Evolutionary conservation across 352 stramenopile species (phyloP), one percentile per base, ranked within the genome.

Genomic region (Phytophthora sansomeana): DNA sequence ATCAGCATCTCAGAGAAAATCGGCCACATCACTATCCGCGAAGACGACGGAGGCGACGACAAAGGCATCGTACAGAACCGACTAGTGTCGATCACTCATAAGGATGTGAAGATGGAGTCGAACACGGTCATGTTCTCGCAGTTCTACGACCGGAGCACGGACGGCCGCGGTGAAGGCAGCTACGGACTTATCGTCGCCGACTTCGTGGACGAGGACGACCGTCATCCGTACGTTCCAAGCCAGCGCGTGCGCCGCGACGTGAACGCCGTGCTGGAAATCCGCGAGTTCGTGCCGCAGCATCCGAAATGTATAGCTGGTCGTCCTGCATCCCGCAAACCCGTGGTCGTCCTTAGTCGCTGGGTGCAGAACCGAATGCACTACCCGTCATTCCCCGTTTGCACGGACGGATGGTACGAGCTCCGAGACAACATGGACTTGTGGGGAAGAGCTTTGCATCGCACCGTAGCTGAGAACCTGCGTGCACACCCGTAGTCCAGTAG

Each of bases 1-100:
- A 86, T 90, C 63, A 88, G 66, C 30, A 77, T 87, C 55, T 81
- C 81, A 6, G 78, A 90, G 57, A 74, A 73, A n/a, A 69, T 83
- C n/a, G 78, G 76, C 30, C 67, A 83, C 49, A 75, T 83, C 32
- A 87, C 74, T 9, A 75, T 85, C 30, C 76, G 78, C 14, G 78
- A 87, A 55, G 75, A 85, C 62, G 72, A 85, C 38, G 76, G 80
- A 48, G 62, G 46, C 29, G 69, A 78, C 35, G 64, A 77, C 50
- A 57, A 67, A 24, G 74, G 76, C 17, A 70, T 83, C 9, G 59
- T 71, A 5, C 74, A 88, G 62, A 77, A 83, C 46, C 74, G 79
- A 21, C 64, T 88, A 8, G 74, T 85, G 9, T 80, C 77, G 35
- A 73, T 57, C 21, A 71, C 72, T 1, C 32, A 63, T 26, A 69